phyloP scores from a whole-genome alignment of 2,329 filamentous ascomycete genomes.

The Lithohypha guttulata region DNA sequence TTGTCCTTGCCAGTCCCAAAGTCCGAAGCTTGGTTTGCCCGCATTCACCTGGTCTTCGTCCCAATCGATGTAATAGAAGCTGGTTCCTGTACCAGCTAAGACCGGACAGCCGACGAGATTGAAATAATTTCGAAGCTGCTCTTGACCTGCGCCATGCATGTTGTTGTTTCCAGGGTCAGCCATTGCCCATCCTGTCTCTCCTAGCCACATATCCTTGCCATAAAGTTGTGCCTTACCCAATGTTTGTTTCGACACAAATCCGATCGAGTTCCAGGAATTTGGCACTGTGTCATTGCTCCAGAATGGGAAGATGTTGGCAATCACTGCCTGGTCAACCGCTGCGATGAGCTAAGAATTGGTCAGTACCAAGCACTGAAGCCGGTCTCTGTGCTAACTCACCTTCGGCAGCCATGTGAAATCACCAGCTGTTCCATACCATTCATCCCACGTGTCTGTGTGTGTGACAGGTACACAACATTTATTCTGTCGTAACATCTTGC shows the following conservation, averaged over 20 bases:
- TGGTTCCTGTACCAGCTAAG: slow-evolving; percentile 45
- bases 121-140: slow-evolving; percentile 6
- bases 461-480: slow-evolving; percentile 4
- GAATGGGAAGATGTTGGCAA: slow-evolving; percentile 7
- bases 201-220: slow-evolving; percentile 10
- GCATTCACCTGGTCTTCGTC: slow-evolving; percentile 39
- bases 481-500: not conserved
- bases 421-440: not conserved
- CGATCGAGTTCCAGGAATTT: not conserved
- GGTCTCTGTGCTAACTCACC: not conserved
- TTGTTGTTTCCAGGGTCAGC: not conserved
- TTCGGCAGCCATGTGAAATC: not conserved
- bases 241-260: not conserved
- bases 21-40: slow-evolving; percentile 52
- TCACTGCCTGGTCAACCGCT: slow-evolving; percentile 2
- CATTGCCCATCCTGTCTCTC: slow-evolving; percentile 10
- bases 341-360: not conserved
- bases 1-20: slow-evolving; percentile 40
- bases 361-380: not conserved
- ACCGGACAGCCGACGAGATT: slow-evolving; percentile 9
- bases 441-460: slow-evolving; percentile 8
- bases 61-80: slow-evolving; percentile 67
- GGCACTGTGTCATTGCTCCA: slow-evolving; percentile 3
- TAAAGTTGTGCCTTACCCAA: not conserved
- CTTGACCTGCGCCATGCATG: not conserved